Base-by-base conservation (phyloP, 1,284 basidiomycete genomes). In the Cutaneotrichosporon cavernicola region DNA sequence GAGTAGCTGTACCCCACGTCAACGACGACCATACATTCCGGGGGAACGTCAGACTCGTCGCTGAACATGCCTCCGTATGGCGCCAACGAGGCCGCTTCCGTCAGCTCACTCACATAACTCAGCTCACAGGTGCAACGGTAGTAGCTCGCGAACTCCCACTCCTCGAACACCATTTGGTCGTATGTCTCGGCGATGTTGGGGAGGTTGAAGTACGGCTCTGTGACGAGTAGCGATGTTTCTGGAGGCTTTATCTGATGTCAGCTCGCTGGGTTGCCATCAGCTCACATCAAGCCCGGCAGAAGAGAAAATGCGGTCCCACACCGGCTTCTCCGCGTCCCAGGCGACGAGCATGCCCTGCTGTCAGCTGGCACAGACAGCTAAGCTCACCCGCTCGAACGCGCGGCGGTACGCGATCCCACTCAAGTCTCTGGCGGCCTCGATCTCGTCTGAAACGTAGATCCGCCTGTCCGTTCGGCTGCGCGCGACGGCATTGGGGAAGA, bases 1-100 rank as follows among this genome's bases (percentile, higher is more conserved):
- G 92, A 94, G 79, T 89, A 96, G 76, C 90, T 92, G 83, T 94
- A 96, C 6, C 95, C 94, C 2, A 89, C 87, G 78, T 98, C 95
- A 49, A 97, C 84, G 59, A 97, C 83, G 55, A 97, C 80, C 69
- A 86, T 82, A 73, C 92, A 94, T 74, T 95, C 89, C 9, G 95
- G 88, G 8, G 61, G 81, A 61, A 60, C 85, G 82, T 70, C 83
- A 64, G 38, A 78, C 77, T 65, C 81, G 77, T 72, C 65, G 78
- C 81, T 78, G 78, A 88, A 90, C 56, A 92, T 78, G 60, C 81
- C 78, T 46, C 91, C 89, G 78, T 88, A 84, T 38, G 90, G 89
- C 60, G 91, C 84, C 65, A 91, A 80, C 4, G 89, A 86, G 53
- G 91, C 90, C 67, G 90, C 91, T 95, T 70, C 2, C 8, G 14